Base-by-base conservation (phyloP, 306 rosid genomes). In the Nissolia schottii region DNA sequence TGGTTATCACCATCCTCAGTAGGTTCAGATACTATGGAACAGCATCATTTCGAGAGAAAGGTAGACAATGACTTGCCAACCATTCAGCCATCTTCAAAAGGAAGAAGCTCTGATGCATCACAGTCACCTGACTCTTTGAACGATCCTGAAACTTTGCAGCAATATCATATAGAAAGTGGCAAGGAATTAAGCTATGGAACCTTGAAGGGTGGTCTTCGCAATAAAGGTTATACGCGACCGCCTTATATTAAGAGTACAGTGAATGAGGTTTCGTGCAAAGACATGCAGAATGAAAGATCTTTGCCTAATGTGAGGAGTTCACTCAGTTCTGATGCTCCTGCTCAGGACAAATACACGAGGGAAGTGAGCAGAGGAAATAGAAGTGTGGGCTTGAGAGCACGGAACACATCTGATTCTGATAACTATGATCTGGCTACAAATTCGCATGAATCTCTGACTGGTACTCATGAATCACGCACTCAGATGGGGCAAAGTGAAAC, bases 131-230 rank as follows among this genome's bases (percentile, higher is more conserved):
- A 79, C 58, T 68, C 79, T 66, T 18, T 12, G 64, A 68, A 80
- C 50, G 82, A 80, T 24, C 41, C 67, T 18, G 83, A 71, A 71
- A 62, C 66, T 55, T 24, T 16, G 13, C 77, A 70, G 50, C 85
- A 71, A 50, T 75, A 83, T 56, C 74, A 15, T 31, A 53, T 56
- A 40, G 92, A 75, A 62, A 61, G 77, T 64, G 81, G 20, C 25
- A 79, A 40, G 61, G 95, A 84, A 77, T 81, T 94, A 70, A 83
- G 38, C 61, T 88, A 79, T 31, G 91, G 88, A 74, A 60, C 67
- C 1, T 76, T 94, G 89, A 94, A 60, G 67, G 99, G 99, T 48
- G 99, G 99, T 64, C 37, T 89, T 66, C 92, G 96, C 74, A 89
- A 91, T 63, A 91, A 82, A 81, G 89, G 86, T 74, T 51, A 48